Evolutionary conservation across 2,329 filamentous ascomycete species (phyloP).

Genomic region (Verticillium klebahnii): DNA sequence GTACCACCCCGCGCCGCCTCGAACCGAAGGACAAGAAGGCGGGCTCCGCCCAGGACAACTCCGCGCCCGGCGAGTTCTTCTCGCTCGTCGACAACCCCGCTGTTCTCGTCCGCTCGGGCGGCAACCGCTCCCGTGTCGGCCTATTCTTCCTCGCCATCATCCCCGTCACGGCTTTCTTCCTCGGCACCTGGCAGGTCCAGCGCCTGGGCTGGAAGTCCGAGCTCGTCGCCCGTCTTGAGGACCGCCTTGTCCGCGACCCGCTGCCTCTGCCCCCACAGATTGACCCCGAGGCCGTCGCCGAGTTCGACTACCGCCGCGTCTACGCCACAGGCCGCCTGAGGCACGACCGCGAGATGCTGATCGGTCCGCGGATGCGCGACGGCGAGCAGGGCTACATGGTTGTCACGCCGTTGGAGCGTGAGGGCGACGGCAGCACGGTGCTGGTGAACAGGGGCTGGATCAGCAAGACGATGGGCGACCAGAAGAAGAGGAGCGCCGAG

Average conservation of each 20-base stretch:
- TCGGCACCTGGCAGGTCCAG: slow-evolving; percentile 95
- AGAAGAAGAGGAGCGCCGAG: slow-evolving; percentile 57
- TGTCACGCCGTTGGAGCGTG: slow-evolving; percentile 81
- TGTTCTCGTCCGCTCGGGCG: slow-evolving; percentile 69
- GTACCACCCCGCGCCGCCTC: slow-evolving; percentile 12
- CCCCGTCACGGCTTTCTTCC: slow-evolving; percentile 80
- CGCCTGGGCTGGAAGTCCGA: slow-evolving; percentile 92
- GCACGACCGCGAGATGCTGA: slow-evolving; percentile 94
- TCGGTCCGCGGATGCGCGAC: slow-evolving; percentile 85
- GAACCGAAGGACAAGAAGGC: slow-evolving; percentile 33
- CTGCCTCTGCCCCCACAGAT: slow-evolving; percentile 80
- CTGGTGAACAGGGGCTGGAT: slow-evolving; percentile 94
- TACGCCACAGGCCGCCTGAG: slow-evolving; percentile 67
- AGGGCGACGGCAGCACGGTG: slow-evolving; percentile 59
- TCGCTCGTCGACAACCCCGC: slow-evolving; percentile 87
- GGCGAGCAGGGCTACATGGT: slow-evolving; percentile 89
- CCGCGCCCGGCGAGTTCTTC: slow-evolving; percentile 68
- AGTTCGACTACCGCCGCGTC: slow-evolving; percentile 90
- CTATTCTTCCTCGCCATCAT: slow-evolving; percentile 82
- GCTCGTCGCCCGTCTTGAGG: slow-evolving; percentile 84
- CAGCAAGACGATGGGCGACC: slow-evolving; percentile 64
- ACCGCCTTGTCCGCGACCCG: slow-evolving; percentile 80
- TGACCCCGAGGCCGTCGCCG: slow-evolving; percentile 73
- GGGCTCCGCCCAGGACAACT: slow-evolving; percentile 38
- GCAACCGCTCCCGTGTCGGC: slow-evolving; percentile 64